Conservation (phyloP, 768 basidiomycete genomes). For the Agrocybe pediades region DNA sequence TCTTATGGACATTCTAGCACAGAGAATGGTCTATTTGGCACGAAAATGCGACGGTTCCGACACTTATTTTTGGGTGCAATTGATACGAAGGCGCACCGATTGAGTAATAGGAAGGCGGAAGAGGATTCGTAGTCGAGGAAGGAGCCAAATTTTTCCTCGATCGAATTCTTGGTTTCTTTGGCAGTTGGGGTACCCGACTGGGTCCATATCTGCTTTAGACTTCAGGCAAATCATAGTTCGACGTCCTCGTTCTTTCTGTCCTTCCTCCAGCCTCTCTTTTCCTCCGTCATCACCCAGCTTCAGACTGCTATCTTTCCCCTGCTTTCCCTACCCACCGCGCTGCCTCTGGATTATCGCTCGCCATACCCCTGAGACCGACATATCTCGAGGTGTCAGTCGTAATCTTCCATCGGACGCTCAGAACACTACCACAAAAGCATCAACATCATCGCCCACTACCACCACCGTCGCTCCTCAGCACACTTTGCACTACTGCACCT, state of each 20-base stretch:
- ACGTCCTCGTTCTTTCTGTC: neutral
- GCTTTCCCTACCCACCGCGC: too few relatives aligned
- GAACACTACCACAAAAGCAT: too few relatives aligned
- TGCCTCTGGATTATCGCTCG: too few relatives aligned
- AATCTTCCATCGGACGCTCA: too few relatives aligned
- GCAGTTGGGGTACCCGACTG: conserved; percentile 3
- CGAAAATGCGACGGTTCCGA: neutral
- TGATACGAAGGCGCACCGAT: conserved; percentile 1
- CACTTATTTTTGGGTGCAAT: neutral
- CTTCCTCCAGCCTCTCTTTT: neutral
- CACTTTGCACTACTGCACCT: too few relatives aligned
- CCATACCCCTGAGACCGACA: too few relatives aligned
- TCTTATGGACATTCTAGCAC: neutral
- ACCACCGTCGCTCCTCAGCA: too few relatives aligned
- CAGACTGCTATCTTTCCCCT: too few relatives aligned
- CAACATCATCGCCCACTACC: too few relatives aligned
- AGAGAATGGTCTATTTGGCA: neutral
- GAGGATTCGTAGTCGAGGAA: conserved; percentile 9
- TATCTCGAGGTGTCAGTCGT: too few relatives aligned
- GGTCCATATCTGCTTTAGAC: neutral
- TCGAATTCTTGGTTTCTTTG: conserved; percentile 11
- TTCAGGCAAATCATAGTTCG: neutral
- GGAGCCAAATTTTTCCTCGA: conserved; percentile 3
- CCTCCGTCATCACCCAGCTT: neutral
- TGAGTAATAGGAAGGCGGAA: conserved; percentile 21